These are phyloP conservation scores for Nakataea oryzae DNA, from an alignment of 2,329 filamentous ascomycete species.

Conservation along the genomic window DNA sequence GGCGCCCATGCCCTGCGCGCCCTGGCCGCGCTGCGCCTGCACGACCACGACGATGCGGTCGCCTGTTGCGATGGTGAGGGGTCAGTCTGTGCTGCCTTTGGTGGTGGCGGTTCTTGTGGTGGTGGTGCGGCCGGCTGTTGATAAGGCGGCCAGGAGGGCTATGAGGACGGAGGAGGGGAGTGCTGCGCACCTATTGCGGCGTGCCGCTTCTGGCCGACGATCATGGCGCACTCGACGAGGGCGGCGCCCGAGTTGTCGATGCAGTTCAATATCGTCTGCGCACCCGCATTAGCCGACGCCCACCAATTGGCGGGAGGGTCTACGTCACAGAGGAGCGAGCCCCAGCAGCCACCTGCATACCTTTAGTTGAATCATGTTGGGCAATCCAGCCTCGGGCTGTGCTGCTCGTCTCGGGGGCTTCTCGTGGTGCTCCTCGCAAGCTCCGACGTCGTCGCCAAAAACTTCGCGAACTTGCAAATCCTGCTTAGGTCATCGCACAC, in stretches of 20 bases:
- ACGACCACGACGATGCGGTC: conserved; percentile 97
- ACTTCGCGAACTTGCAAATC: not conserved
- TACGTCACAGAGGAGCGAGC: too few species aligned
- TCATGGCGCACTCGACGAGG: conserved; percentile 90
- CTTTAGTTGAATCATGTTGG: conserved; percentile 88
- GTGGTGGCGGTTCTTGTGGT: not conserved
- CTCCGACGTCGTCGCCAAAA: not conserved
- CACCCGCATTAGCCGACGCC: not conserved
- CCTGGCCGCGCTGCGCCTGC: conserved; percentile 83
- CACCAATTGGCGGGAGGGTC: too few species aligned
- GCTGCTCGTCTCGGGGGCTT: not conserved
- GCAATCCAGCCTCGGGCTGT: conserved; percentile 3
- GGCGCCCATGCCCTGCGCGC: conserved; percentile 60
- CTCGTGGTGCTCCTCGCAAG: not conserved
- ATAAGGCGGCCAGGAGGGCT: too few species aligned
- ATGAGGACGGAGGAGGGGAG: not conserved
- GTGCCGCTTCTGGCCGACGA: conserved; percentile 80
- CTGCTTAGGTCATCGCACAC: not conserved
- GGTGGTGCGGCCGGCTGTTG: too few species aligned
- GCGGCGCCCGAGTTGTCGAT: conserved; percentile 99
- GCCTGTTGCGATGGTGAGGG: conserved; percentile 40
- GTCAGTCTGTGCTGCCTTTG: not conserved
- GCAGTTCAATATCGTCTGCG: conserved; percentile 91
- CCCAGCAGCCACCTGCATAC: conserved; percentile 25
- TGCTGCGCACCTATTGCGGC: conserved; percentile 82